Evolutionary conservation across 345 rosid species (phyloP), one percentile per base, ranked within the genome.

Genomic region (Aegle marmelos): DNA sequence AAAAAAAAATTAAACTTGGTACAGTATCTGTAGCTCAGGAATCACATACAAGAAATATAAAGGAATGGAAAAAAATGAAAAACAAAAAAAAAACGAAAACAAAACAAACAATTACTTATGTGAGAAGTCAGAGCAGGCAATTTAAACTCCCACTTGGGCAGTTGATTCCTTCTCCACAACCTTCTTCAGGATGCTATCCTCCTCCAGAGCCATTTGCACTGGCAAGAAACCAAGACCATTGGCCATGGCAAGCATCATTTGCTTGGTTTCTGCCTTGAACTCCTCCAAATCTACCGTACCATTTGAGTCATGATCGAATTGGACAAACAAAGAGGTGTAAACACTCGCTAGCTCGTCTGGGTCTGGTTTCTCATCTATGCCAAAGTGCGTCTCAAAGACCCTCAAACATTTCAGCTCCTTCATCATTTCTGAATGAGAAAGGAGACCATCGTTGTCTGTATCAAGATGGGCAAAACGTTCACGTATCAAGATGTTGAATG

Each of bases 221-320:
- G 92, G 86, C 84, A 85, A 75, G 82, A 86, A 86, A 13, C 90
- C 88, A 41, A 89, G 41, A 21, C 88, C 92, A 22, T 57, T 78
- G 10, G 90, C 90, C 85, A 88, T 80, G 24, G 88, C 88, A 17
- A 86, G 77, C 90, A 85, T 76, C 82, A 87, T 87, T 39, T 70
- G 63, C 82, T 79, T 85, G 5, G 82, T 88, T 84, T 88, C 90
- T 14, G 78, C 70, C 86, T 73, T 84, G 75, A 84, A 86, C 87
- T 88, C 89, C 37, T 87, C 84, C 63, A 83, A 54, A 77, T 87
- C 87, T 24, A 82, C 82, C 5, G 65, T 50, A 6, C 86, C 89
- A 27, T 82, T 81, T 27, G 73, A 70, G 84, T 87, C 87, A 62
- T 81, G 87, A 53, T 87, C 88, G 11, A 83, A 87, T 67, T 76